phyloP scores from a whole-genome alignment of 2,329 filamentous ascomycete genomes.

The Sphaceloma murrayae region DNA sequence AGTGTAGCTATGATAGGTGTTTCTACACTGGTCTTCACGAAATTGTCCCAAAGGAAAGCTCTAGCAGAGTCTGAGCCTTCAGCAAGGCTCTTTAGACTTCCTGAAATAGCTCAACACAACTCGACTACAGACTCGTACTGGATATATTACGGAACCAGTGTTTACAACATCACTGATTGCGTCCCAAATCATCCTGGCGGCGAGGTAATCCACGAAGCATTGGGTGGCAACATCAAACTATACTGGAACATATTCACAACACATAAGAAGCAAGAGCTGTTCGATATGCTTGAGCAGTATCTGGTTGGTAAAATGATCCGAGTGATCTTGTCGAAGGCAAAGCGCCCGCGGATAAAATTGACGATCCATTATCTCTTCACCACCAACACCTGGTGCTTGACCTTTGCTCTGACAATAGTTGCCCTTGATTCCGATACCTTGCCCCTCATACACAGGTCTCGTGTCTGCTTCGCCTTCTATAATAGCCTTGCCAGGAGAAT shows the following conservation, averaged over 20 bases:
- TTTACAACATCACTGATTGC: conserved; percentile 65
- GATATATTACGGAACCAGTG: conserved; percentile 54
- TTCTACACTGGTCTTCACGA: too few relatives aligned
- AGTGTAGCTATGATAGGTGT: too few relatives aligned
- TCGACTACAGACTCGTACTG: conserved; percentile 45
- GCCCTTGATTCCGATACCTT: too few relatives aligned
- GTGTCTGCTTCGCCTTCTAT: too few relatives aligned
- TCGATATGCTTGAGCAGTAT: conserved; percentile 56
- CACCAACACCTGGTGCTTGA: too few relatives aligned
- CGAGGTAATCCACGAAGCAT: conserved; percentile 57
- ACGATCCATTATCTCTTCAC: conserved; percentile 60
- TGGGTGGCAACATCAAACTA: conserved; percentile 54
- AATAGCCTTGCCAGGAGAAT: too few relatives aligned
- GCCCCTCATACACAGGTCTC: too few relatives aligned
- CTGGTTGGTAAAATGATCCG: conserved; percentile 52
- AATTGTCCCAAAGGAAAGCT: too few relatives aligned
- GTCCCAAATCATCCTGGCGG: conserved; percentile 56
- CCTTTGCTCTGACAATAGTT: too few relatives aligned
- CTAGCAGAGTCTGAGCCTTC: not conserved
- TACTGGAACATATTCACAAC: conserved; percentile 65
- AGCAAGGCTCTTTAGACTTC: conserved; percentile 19
- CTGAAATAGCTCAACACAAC: conserved; percentile 29
- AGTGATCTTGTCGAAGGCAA: conserved; percentile 50
- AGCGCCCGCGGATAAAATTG: conserved; percentile 45
- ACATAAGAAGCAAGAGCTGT: conserved; percentile 55